Conservation (phyloP, 2,329 filamentous ascomycete species). For the Huntiella omanensis region DNA sequence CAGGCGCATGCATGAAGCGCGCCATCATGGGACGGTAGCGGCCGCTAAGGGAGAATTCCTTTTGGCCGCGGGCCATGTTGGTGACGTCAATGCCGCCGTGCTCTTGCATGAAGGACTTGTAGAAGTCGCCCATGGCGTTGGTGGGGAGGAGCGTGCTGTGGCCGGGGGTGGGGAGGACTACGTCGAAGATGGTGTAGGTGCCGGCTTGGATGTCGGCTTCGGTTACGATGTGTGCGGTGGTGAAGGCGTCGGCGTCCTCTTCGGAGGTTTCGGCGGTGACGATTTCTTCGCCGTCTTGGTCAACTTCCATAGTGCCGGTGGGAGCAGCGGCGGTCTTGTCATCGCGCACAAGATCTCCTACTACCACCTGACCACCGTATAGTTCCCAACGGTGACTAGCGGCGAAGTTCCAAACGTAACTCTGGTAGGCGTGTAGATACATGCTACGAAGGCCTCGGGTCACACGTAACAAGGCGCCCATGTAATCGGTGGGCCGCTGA, state of each 20-base stretch:
- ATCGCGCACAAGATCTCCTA: slow-evolving; percentile 65
- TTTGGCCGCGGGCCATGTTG: slow-evolving; percentile 70
- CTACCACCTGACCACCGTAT: slow-evolving; percentile 54
- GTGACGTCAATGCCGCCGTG: slow-evolving; percentile 67
- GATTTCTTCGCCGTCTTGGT: slow-evolving; percentile 40
- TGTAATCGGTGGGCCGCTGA: slow-evolving; percentile 45
- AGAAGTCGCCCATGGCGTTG: slow-evolving; percentile 71
- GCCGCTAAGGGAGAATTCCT: slow-evolving; percentile 75
- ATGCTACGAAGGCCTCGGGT: slow-evolving; percentile 70
- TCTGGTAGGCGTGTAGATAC: slow-evolving; percentile 96
- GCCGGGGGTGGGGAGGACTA: slow-evolving; percentile 83
- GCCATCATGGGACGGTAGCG: slow-evolving; percentile 74
- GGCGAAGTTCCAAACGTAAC: slow-evolving; percentile 78
- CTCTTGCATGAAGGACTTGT: slow-evolving; percentile 70
- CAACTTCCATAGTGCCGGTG: slow-evolving; percentile 18
- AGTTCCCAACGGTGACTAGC: slow-evolving; percentile 63
- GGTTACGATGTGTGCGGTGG: slow-evolving; percentile 51
- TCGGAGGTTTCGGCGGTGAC: slow-evolving; percentile 31
- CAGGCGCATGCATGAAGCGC: slow-evolving; percentile 31
- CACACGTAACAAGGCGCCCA: slow-evolving; percentile 64
- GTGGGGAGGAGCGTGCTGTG: slow-evolving; percentile 74
- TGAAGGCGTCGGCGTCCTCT: slow-evolving; percentile 25
- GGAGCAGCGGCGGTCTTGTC: slow-evolving; percentile 18
- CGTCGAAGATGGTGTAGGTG: slow-evolving; percentile 62
- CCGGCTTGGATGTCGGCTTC: slow-evolving; percentile 62